Evolutionary conservation across 148 eudicot species (phyloP).

Genomic region (Camellia sinensis): DNA sequence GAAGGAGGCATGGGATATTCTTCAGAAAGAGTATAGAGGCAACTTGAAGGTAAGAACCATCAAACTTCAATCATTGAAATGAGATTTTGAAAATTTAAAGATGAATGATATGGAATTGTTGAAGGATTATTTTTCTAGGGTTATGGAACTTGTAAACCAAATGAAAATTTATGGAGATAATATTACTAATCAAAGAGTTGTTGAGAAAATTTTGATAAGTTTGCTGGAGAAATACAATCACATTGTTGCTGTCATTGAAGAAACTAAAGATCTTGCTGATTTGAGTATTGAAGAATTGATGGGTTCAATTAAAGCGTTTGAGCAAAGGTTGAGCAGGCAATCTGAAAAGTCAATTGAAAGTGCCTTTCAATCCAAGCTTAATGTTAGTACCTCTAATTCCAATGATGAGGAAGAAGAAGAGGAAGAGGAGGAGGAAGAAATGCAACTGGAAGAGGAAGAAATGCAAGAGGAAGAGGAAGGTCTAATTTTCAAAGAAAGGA

Average conservation of each 20-base stretch:
- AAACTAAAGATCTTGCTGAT: neutral
- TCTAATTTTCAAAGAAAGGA: neutral
- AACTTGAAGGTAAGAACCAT: slow-evolving; percentile 6
- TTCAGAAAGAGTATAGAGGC: neutral
- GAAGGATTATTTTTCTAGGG: neutral
- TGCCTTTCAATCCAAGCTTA: slow-evolving; percentile 10
- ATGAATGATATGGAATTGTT: neutral
- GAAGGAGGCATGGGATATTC: slow-evolving; percentile 16
- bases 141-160: neutral
- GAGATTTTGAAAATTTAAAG: slow-evolving; percentile 13
- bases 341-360: neutral
- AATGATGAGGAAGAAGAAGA: neutral
- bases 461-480: neutral
- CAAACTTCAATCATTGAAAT: neutral
- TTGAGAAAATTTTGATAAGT: slow-evolving; percentile 17
- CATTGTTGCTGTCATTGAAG: slow-evolving; percentile 4
- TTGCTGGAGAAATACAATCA: neutral
- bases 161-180: neutral
- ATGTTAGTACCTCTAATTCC: neutral
- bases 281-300: neutral
- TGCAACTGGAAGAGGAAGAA: neutral
- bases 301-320: neutral
- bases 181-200: slow-evolving; percentile 1
- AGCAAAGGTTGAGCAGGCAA: neutral
- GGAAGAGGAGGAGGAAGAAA: neutral